phyloP scores from a whole-genome alignment of 164 flowering plant genomes.

The Cinnamomum micranthum region DNA sequence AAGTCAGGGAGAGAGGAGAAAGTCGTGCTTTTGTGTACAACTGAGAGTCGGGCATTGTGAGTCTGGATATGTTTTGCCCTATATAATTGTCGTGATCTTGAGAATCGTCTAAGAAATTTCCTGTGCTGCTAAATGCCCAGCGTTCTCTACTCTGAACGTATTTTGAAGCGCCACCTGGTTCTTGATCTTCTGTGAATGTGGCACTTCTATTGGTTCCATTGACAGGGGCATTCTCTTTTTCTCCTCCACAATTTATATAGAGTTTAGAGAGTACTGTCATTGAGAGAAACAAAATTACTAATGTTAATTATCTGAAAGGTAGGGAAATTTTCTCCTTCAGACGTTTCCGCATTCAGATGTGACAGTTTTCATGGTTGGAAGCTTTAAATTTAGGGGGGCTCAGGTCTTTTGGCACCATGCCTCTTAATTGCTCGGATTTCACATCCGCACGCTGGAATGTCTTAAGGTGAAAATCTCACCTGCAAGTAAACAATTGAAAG shows the following conservation, averaged over 20 bases:
- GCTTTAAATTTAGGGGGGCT: no score
- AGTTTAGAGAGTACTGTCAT: constrained; percentile 46
- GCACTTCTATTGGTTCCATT: constrained; percentile 17
- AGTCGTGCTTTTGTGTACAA: constrained; percentile 48
- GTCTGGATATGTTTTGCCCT: constrained; percentile 19
- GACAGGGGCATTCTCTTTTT: constrained; percentile 18
- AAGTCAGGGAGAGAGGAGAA: constrained; percentile 60
- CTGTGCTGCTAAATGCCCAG: constrained; percentile 75
- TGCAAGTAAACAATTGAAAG: neutral
- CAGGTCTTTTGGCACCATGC: no score
- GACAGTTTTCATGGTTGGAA: no score
- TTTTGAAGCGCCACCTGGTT: constrained; percentile 44
- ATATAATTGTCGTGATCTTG: constrained; percentile 19
- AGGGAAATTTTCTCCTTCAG: constrained; percentile 29
- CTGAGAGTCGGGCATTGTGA: constrained; percentile 15
- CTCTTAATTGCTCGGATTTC: no score
- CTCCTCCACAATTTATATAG: constrained; percentile 77
- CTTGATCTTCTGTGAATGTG: constrained; percentile 49
- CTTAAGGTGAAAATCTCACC: no score
- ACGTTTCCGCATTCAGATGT: no score
- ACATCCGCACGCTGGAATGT: no score
- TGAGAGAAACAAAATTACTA: neutral
- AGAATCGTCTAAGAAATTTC: constrained; percentile 42
- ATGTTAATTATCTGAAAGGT: neutral
- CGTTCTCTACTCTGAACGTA: constrained; percentile 20